Conservation (phyloP, 176 grass and related monocot genomes). For the Calamus simplicifolius region DNA sequence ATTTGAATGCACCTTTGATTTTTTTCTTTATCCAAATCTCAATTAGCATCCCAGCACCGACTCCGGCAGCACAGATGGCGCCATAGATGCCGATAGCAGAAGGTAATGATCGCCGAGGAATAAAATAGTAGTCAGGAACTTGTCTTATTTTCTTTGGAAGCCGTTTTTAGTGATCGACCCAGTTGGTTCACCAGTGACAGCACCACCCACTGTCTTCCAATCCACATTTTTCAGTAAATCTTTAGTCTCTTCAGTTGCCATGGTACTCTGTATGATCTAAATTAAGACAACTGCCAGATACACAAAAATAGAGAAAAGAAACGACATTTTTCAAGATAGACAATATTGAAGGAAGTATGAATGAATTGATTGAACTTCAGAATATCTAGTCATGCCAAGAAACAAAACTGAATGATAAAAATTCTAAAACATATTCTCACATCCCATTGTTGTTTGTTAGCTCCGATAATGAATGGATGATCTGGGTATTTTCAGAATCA, state of each 20-base stretch:
- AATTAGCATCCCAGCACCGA: constrained; percentile 69
- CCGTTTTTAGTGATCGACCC: constrained; percentile 58
- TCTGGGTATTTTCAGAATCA: no score
- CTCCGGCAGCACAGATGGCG: constrained; percentile 43
- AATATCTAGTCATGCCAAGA: no score
- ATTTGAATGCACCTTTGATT: constrained; percentile 58
- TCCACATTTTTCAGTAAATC: constrained; percentile 59
- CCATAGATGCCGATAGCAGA: constrained; percentile 56
- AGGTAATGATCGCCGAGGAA: constrained; percentile 47
- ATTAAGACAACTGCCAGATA: no score
- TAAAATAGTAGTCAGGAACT: constrained; percentile 84
- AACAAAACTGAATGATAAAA: no score
- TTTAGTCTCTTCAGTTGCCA: constrained; percentile 46
- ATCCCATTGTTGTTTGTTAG: no score
- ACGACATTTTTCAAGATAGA: no score
- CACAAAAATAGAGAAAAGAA: no score
- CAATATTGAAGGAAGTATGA: no score
- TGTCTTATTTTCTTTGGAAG: constrained; percentile 92
- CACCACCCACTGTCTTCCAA: constrained; percentile 55
- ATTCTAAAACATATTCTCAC: no score
- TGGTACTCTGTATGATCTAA: neutral
- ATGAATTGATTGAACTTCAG: no score
- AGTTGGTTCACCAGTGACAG: constrained; percentile 31
- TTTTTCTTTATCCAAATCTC: constrained; percentile 92
- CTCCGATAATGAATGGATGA: no score